phyloP scores from a whole-genome alignment of 352 stramenopile genomes.

The Globisporangium cederbergense region DNA sequence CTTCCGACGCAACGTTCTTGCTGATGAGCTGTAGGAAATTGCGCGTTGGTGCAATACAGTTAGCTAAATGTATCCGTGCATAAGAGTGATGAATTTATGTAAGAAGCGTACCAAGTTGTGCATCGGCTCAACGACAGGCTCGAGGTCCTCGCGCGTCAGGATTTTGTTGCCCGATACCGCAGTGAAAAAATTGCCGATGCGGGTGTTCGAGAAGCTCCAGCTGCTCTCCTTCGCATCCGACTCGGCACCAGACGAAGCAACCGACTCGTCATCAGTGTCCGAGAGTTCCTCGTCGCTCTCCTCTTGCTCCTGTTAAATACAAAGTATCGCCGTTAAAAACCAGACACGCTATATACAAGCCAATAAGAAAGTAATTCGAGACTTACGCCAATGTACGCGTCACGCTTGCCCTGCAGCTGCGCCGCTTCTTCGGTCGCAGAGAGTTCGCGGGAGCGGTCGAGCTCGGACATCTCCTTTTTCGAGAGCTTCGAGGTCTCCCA shows the following conservation, averaged over 20 bases:
- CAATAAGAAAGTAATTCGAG: not conserved
- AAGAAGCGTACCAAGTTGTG: slow-evolving; percentile 71
- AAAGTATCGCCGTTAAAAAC: not conserved
- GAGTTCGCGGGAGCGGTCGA: slow-evolving; percentile 68
- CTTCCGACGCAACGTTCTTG: slow-evolving; percentile 97
- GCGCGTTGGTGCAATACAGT: not conserved
- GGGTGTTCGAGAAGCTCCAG: slow-evolving; percentile 83
- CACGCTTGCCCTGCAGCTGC: slow-evolving; percentile 63
- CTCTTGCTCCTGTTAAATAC: slow-evolving; percentile 46
- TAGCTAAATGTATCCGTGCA: not conserved
- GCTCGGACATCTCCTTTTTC: slow-evolving; percentile 72
- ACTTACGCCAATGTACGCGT: slow-evolving; percentile 81
- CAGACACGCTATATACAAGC: not conserved
- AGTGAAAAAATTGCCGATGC: slow-evolving; percentile 78
- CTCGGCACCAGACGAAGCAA: slow-evolving; percentile 59
- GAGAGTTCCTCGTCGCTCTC: slow-evolving; percentile 64
- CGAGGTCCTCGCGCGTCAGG: slow-evolving; percentile 91
- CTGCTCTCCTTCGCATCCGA: slow-evolving; percentile 54
- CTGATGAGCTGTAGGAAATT: slow-evolving; percentile 77
- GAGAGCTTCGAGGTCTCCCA: slow-evolving; percentile 85
- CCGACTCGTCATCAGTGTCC: slow-evolving; percentile 72
- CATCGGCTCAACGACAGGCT: slow-evolving; percentile 92
- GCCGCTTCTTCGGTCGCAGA: slow-evolving; percentile 72
- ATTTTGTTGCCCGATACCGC: slow-evolving; percentile 90
- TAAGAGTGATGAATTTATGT: not conserved